A percentile compares a stretch with the other conserved stretches of the same genome.
Evolutionary conservation across 441 rosid genomes (phyloP).

Genomic region (Omphalea diandra): DNA sequence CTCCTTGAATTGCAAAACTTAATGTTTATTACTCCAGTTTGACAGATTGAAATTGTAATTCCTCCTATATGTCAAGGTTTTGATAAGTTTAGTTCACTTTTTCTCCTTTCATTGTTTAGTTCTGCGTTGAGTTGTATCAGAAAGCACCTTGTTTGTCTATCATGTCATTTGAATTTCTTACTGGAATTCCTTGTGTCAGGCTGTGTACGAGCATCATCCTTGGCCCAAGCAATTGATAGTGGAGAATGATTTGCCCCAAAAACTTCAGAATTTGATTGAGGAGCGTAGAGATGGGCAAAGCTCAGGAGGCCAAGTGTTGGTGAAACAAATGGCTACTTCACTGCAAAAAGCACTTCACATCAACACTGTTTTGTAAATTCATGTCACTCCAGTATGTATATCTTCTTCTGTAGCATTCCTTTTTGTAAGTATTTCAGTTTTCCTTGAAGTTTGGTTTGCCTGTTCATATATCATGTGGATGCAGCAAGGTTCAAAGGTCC

Average conservation of each 20-base stretch:
- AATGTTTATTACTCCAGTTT: not conserved
- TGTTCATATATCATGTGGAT: not conserved
- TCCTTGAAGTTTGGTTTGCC: not conserved
- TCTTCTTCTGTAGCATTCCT: slow-evolving; percentile 5
- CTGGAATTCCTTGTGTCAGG: slow-evolving; percentile 41
- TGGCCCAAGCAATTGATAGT: slow-evolving; percentile 95
- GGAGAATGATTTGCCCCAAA: slow-evolving; percentile 90
- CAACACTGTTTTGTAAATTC: slow-evolving; percentile 37
- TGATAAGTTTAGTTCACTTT: not conserved
- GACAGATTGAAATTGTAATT: not conserved
- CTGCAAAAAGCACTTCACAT: slow-evolving; percentile 66
- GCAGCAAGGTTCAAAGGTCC: not conserved
- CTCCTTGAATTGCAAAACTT: too few relatives aligned
- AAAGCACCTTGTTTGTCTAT: not conserved
- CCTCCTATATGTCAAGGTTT: not conserved
- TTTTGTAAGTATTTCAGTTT: not conserved
- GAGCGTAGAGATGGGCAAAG: slow-evolving; percentile 96
- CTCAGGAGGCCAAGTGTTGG: slow-evolving; percentile 94
- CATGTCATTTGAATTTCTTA: slow-evolving; percentile 10
- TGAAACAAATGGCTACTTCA: slow-evolving; percentile 98
- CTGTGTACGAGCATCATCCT: slow-evolving; percentile 98
- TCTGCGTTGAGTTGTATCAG: not conserved
- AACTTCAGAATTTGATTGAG: slow-evolving; percentile 82
- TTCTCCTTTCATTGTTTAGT: not conserved
- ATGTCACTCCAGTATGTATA: slow-evolving; percentile 2